A percentile compares a stretch with the other conserved stretches of the same genome.
Evolutionary conservation across 1,284 basidiomycete genomes (phyloP).

Genomic region (Cryptococcus neoformans): DNA sequence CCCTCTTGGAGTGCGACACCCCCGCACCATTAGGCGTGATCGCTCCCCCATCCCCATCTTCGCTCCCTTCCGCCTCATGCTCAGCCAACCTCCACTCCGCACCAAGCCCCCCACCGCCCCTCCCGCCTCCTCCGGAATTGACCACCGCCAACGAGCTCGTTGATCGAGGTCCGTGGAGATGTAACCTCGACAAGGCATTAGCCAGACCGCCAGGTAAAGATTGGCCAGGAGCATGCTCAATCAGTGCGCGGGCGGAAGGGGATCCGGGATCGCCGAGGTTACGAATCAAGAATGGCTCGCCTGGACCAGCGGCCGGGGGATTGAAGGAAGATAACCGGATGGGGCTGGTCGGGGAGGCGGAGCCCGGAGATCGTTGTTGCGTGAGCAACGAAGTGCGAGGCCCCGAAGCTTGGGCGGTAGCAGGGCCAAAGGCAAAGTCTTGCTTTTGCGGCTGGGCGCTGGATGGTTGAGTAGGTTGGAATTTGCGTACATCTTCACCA

Average conservation of each 20-base stretch:
- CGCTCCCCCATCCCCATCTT: conserved; percentile 5
- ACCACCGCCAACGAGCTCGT: conserved; percentile 1
- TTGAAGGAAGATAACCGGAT: not conserved
- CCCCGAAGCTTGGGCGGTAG: conserved; percentile 17
- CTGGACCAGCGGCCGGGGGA: not conserved
- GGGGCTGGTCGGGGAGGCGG: conserved; percentile 13
- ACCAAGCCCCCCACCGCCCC: not conserved
- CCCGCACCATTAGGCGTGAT: not conserved
- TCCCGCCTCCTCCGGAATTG: not conserved
- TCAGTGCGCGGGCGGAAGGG: conserved; percentile 37
- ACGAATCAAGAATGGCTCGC: conserved; percentile 26
- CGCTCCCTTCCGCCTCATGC: not conserved
- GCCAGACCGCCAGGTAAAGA: conserved; percentile 47
- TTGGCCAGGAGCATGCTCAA: conserved; percentile 48
- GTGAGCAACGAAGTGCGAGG: conserved; percentile 32
- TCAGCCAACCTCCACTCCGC: not conserved
- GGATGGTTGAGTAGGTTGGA: conserved; percentile 1
- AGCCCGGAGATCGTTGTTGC: conserved; percentile 29
- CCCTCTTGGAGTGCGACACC: conserved; percentile 1
- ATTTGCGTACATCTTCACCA: conserved; percentile 40
- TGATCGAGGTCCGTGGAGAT: conserved; percentile 32
- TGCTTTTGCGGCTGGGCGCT: conserved; percentile 8
- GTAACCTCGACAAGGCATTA: conserved; percentile 44
- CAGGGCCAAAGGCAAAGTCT: conserved; percentile 27
- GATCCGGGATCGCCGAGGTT: conserved; percentile 30